Base-by-base conservation (phyloP, 1,139 yeast species). In the Sugiyamaella novakii region DNA sequence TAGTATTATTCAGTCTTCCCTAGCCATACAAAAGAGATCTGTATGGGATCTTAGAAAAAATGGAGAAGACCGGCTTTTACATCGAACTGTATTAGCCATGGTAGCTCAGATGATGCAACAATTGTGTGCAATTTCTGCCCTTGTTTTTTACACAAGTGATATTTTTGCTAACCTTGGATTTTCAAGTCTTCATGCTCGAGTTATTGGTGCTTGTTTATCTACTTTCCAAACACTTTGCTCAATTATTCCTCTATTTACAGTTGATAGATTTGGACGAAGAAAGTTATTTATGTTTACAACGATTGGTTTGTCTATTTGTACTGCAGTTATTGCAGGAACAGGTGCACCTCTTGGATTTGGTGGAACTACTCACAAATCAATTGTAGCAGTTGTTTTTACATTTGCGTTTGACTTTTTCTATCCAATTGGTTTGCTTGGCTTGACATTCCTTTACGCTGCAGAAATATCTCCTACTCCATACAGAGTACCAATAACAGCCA, bases 401-500 rank as follows among this genome's bases (percentile, higher is more conserved):
- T 28, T 28, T 28, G n/a, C 14, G 14, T 28, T 28, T 28, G 31
- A 28, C 15, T 43, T 43, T 28, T 46, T 46, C 48, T 46, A 42
- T 36, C 50, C 50, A 6, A 29, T 43, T 6, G 50, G 50, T 18
- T 27, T 46, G 5, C 29, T 46, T 22, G 28, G 33, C 10, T 24
- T 46, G 12, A 47, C 50, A 14, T 46, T 43, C 29, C 74, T 88
- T 59, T 84, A 87, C 70, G 86, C 88, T 43, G 81, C 84, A 31
- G 97, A 89, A 69, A 89, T 89, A 46, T 77, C 89, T 45, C 96
- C 96, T 0, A 78, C 86, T 54, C 74, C 82, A 22, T 87, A 87
- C 11, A 77, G 96, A 54, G 88, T 95, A 7, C 85, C 87, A 60
- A 95, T 96, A 44, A 94, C 95, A 0, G 87, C 95, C 1, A 71